Conservation (phyloP, 345 rosid genomes). For the Eucalyptus marginata region DNA sequence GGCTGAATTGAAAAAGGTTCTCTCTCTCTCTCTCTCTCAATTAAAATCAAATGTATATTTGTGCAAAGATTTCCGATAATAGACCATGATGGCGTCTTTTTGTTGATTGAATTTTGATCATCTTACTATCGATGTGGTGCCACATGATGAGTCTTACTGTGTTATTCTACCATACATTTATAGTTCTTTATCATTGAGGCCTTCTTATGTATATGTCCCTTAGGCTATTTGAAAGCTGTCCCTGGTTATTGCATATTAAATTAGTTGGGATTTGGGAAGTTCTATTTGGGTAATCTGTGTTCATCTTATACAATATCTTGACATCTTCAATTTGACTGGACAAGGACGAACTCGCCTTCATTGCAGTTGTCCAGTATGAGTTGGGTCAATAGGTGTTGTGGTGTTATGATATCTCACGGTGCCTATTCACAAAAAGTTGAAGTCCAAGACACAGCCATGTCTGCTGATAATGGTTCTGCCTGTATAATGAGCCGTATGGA, state of each 20-base stretch:
- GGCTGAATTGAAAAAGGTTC: constrained; percentile 81
- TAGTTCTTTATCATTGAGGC: neutral
- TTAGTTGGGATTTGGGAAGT: neutral
- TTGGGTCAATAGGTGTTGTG: neutral
- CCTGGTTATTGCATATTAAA: neutral
- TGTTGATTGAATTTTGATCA: neutral
- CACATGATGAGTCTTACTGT: neutral
- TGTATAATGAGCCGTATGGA: neutral
- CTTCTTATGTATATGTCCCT: neutral
- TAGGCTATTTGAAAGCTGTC: neutral
- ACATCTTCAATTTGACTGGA: neutral
- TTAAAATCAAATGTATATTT: neutral
- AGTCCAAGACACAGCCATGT: neutral
- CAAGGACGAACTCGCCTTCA: neutral
- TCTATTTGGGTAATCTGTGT: neutral
- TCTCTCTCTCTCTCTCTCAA: neutral
- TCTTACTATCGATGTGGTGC: neutral
- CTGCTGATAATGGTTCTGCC: neutral
- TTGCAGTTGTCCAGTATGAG: neutral
- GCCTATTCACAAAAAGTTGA: neutral
- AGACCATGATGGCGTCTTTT: neutral
- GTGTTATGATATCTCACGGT: neutral
- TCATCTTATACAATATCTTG: neutral
- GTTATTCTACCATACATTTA: neutral
- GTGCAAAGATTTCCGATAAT: neutral